phyloP scores from a whole-genome alignment of 2,329 filamentous ascomycete species.

The Bipolaris oryzae region DNA sequence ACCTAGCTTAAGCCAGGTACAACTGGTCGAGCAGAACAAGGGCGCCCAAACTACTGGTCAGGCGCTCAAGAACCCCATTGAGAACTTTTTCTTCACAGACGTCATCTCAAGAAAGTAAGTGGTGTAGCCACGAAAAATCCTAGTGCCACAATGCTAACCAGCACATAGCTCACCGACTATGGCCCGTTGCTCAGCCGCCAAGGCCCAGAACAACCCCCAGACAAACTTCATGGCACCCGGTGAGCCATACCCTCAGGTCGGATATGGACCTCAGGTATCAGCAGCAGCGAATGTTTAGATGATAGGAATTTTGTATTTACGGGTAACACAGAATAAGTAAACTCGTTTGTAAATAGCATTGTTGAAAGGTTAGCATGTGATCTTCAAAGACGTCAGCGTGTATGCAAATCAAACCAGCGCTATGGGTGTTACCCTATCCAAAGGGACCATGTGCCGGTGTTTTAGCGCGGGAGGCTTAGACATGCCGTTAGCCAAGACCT shows the following conservation, averaged over 20 bases:
- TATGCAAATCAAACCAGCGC: slow-evolving; percentile 30
- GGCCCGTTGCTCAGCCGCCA: slow-evolving; percentile 94
- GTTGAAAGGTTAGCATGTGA: slow-evolving; percentile 22
- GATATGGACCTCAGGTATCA: slow-evolving; percentile 46
- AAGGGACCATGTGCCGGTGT: slow-evolving; percentile 6
- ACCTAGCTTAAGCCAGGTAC: slow-evolving; percentile 84
- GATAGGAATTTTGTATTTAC: slow-evolving; percentile 12
- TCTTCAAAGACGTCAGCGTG: slow-evolving; percentile 27
- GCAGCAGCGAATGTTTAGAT: slow-evolving; percentile 34
- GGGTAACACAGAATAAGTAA: slow-evolving; percentile 21
- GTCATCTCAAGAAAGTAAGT: slow-evolving; percentile 91
- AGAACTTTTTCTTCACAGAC: slow-evolving; percentile 99
- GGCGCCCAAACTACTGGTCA: slow-evolving; percentile 73
- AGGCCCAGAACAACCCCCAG: slow-evolving; percentile 64
- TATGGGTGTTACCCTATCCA: slow-evolving; percentile 19
- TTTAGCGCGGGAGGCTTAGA: slow-evolving; percentile 7
- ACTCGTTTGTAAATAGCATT: slow-evolving; percentile 41
- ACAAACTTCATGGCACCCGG: slow-evolving; percentile 61
- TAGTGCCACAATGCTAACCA: slow-evolving; percentile 18
- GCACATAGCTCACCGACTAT: slow-evolving; percentile 85
- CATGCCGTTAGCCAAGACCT: slow-evolving; percentile 22
- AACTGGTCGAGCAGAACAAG: slow-evolving; percentile 96
- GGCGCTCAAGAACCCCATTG: slow-evolving; percentile 81
- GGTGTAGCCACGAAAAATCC: not conserved
- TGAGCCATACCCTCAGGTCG: slow-evolving; percentile 50